Evolutionary conservation across 73 alveolate species (phyloP), one percentile per base, ranked within the genome.

Genomic region (Symbiodinium natans): DNA sequence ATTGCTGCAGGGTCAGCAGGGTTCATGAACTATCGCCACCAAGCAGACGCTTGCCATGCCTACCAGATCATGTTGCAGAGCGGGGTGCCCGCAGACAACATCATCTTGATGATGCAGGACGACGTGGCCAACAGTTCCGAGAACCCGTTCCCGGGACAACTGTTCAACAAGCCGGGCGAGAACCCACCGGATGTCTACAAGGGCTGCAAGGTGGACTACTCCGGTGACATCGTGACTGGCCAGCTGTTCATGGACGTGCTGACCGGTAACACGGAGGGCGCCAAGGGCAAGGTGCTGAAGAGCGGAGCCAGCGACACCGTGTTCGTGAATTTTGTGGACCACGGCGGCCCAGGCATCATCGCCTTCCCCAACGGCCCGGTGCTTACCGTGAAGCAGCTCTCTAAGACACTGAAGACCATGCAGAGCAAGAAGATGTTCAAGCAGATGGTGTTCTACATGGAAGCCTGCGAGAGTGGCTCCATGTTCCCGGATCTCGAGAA

Each of bases 311-410:
- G 94, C 68, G 99, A 99, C 82, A 90, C 97, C 40, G 97, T 97
- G 85, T 99, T 99, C 99, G 98, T 99, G 43, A 99, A 99, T 99
- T 99, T 99, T 96, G 99, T 99, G 59, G 99, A 99, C 99, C 99
- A 99, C 93, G 99, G 99, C 23, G 99, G 93, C 42, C 93, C 87
- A 3, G 99, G 99, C 43, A 73, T 99, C 75, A 82, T 99, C 41
- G 99, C 99, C 89, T 99, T 99, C 99, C 99, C 99, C 99, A 99
- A 99, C 40, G 97, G 99, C 95, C 95, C 99, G 93, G 99, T 99
- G 56, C 86, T 99, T 99, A 99, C 99, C 93, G 98, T 99, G 59
- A 99, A 63, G 77, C 36, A 63, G 77, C 94, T 99, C 43, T 77
- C 90, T 63, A 98, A 95, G 46, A 99, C 99, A 33, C 99, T 99